Percentiles rank a stretch among this genome's conserved stretches.
Evolutionary conservation across 2,329 filamentous ascomycete species (phyloP).

Genomic region (Cladophialophora exuberans): DNA sequence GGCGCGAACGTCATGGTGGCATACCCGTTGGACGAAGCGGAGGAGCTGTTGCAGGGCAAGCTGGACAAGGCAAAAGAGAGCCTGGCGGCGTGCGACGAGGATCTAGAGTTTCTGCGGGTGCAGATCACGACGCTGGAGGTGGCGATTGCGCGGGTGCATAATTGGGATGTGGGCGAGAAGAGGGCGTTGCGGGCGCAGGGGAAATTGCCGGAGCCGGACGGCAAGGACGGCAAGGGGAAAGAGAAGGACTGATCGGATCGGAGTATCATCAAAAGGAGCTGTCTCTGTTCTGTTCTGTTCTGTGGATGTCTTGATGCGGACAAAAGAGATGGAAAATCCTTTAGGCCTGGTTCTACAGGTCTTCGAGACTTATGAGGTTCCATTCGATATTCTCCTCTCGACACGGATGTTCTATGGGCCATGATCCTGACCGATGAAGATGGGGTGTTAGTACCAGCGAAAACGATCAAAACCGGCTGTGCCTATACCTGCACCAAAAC

Average conservation of each 20-base stretch:
- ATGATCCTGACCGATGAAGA: no score
- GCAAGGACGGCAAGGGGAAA: constrained; percentile 13
- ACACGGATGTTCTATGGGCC: no score
- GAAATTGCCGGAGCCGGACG: constrained; percentile 57
- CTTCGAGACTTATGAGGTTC: no score
- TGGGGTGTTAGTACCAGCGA: no score
- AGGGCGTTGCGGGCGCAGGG: constrained; percentile 73
- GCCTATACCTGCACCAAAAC: no score
- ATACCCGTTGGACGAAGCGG: constrained; percentile 87
- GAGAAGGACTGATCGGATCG: constrained; percentile 28
- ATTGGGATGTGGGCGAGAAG: constrained; percentile 97
- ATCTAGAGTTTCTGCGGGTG: constrained; percentile 91
- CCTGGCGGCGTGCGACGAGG: constrained; percentile 88
- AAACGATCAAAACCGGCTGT: no score
- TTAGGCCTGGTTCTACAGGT: no score
- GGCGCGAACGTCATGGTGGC: constrained; percentile 98
- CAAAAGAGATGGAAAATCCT: no score
- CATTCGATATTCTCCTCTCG: no score
- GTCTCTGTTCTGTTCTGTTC: no score
- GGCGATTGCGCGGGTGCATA: constrained; percentile 94
- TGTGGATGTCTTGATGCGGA: no score
- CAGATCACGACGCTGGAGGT: constrained; percentile 99
- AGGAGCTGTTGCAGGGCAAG: constrained; percentile 76
- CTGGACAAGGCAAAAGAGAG: constrained; percentile 77
- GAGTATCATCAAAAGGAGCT: no score